These are phyloP conservation scores for Aspergillus oerlinghausenensis DNA, from an alignment of 2,329 filamentous ascomycete species.

Conservation along the genomic window DNA sequence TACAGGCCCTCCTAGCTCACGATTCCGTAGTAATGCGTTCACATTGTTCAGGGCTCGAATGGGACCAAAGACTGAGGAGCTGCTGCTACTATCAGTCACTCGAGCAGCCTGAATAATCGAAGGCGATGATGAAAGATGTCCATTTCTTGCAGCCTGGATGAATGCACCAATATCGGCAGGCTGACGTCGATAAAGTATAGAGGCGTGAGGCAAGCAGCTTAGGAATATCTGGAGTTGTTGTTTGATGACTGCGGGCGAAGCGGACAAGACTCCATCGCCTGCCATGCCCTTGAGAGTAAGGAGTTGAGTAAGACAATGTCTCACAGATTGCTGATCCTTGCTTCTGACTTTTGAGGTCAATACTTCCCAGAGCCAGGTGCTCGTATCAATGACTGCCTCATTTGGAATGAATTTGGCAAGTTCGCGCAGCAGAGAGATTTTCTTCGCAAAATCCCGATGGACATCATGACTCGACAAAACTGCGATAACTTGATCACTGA, in stretches of 20 bases:
- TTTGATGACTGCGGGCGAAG: not conserved
- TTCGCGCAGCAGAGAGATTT: constrained; percentile 8
- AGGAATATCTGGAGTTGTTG: constrained; percentile 5
- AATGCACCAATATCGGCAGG: constrained; percentile 18
- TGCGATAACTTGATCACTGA: constrained; percentile 18
- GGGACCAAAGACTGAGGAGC: not conserved
- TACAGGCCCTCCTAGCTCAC: constrained; percentile 25
- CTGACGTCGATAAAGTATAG: constrained; percentile 13
- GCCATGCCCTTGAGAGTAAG: not conserved
- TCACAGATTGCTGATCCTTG: not conserved
- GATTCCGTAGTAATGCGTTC: constrained; percentile 21
- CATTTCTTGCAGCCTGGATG: constrained; percentile 17
- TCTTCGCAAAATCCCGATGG: constrained; percentile 1
- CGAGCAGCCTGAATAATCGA: constrained; percentile 7
- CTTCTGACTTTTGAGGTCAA: not conserved
- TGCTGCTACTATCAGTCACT: not conserved
- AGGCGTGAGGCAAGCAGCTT: constrained; percentile 7
- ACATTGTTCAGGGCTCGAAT: constrained; percentile 1
- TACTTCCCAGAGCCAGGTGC: constrained; percentile 5
- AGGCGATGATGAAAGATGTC: constrained; percentile 14
- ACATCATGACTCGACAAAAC: constrained; percentile 6
- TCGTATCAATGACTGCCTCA: constrained; percentile 5
- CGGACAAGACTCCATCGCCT: not conserved
- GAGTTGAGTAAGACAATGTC: not conserved
- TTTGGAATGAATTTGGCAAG: constrained; percentile 7